These are phyloP conservation scores for Ceratonia siliqua DNA, from an alignment of 306 rosid genomes.

Conservation along the genomic window DNA sequence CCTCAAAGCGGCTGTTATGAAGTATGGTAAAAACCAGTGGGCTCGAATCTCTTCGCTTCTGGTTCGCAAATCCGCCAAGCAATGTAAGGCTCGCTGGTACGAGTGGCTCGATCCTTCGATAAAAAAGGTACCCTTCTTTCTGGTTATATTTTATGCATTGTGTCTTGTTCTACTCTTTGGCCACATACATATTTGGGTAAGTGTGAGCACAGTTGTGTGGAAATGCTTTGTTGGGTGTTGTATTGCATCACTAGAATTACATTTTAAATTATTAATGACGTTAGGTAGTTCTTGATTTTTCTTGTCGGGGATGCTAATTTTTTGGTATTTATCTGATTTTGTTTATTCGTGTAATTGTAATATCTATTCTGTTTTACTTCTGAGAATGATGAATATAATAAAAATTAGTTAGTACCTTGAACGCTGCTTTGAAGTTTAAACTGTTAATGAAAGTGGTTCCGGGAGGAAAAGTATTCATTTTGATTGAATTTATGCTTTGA, in stretches of 20 bases:
- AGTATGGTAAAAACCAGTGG: slow-evolving; percentile 94
- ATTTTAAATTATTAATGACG: no score
- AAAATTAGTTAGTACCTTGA: neutral
- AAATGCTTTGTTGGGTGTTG: neutral
- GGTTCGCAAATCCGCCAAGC: slow-evolving; percentile 94
- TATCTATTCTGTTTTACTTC: neutral
- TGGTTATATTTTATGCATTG: neutral
- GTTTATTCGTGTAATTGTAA: neutral
- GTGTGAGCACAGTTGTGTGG: neutral
- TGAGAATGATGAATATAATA: neutral
- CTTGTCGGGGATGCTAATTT: neutral
- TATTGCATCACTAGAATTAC: no score
- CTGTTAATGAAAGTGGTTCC: neutral
- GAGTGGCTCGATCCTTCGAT: slow-evolving; percentile 98
- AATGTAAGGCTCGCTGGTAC: slow-evolving; percentile 97
- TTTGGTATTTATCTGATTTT: neutral
- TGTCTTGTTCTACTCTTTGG: neutral
- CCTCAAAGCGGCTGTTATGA: slow-evolving; percentile 96
- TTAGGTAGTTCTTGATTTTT: no score
- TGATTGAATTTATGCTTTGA: slow-evolving; percentile 6
- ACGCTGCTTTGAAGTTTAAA: neutral
- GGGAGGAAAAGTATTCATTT: neutral
- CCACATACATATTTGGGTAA: neutral
- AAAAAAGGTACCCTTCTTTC: slow-evolving; percentile 58
- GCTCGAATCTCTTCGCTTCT: slow-evolving; percentile 94